Percentiles rank a stretch among this genome's conserved stretches.
Conservation (phyloP, 2,329 filamentous ascomycete species). For the Aspergillus melleus region DNA sequence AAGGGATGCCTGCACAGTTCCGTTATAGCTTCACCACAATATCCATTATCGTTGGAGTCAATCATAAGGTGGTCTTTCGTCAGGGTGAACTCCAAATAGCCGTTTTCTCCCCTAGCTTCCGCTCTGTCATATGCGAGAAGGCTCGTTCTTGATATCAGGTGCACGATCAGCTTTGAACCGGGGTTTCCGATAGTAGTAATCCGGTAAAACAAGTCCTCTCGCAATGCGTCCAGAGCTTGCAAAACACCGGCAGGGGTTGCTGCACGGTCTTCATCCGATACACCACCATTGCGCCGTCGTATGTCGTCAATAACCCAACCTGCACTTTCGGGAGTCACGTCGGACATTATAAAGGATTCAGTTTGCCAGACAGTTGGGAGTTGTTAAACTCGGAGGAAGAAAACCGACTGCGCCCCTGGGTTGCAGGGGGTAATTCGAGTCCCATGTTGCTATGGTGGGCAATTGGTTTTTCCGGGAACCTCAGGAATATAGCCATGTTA, state of each 20-base stretch:
- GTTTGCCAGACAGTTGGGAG: too few species aligned
- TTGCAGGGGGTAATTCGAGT: too few species aligned
- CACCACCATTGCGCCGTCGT: too few species aligned
- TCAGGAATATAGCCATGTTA: too few species aligned
- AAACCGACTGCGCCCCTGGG: too few species aligned
- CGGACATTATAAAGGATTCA: too few species aligned
- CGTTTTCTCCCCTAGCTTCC: background rate
- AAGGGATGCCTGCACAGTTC: background rate
- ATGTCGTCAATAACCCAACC: too few species aligned
- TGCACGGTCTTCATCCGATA: background rate
- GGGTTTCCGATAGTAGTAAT: background rate
- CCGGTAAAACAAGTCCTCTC: background rate
- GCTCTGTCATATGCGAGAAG: background rate
- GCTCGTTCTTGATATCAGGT: background rate
- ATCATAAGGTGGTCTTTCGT: background rate
- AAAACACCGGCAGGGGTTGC: background rate
- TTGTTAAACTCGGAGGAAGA: too few species aligned
- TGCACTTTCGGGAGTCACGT: too few species aligned
- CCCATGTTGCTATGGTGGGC: too few species aligned
- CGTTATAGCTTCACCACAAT: constrained; percentile 1
- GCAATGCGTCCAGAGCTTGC: background rate
- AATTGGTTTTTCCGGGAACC: too few species aligned
- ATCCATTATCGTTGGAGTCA: constrained; percentile 7
- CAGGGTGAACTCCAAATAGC: background rate
- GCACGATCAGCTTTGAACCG: too few species aligned